Base-by-base conservation (phyloP, 2,329 filamentous ascomycete genomes). In the Pseudopithomyces maydicus region DNA sequence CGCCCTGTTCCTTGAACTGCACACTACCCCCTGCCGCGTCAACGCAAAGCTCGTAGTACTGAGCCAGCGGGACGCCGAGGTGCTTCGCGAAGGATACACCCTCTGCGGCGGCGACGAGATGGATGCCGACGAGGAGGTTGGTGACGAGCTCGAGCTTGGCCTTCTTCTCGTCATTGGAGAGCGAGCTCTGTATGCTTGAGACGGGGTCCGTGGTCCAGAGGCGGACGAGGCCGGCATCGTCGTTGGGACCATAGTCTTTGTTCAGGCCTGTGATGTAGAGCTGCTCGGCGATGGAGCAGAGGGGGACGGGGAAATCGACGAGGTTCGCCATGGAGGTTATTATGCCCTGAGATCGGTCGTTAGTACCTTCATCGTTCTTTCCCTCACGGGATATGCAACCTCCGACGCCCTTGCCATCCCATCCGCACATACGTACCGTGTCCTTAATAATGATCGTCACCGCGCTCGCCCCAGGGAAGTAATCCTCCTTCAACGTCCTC, bases 261-360 rank as follows among this genome's bases (percentile, higher is more conserved):
- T 83, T 78, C 7, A 89, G 72, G 14, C 82, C 85, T 26, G 84
- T 75, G 54, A 88, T 82, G 68, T 89, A 90, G 26, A 84, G 80
- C 71, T 89, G 86, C 74, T 90, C 88, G 11, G 88, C 87, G 0
- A 82, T 80, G 36, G 81, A 82, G 54, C 83, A 84, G 68, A 91
- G 82, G 0, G 85, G 85, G 1, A 82, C 82, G 0, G 86, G 82
- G 70, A 88, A 90, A 26, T 79, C 78, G 52, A 79, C 75, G 41
- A 84, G 77, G 19, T 86, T 79, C 1, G 87, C 86, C 56, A 86
- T 86, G 23, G 85, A 83, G 1, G 88, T 90, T 70, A 90, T 89
- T 73, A 90, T 90, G 48, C 84, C 81, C 68, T 83, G 41, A 55
- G 19, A 14, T 36, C n/a, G 8, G 39, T 64, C 32, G 62, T 56